These are phyloP conservation scores for Bombardia bombarda DNA, from an alignment of 495 filamentous ascomycete genomes.

Conservation along the genomic window DNA sequence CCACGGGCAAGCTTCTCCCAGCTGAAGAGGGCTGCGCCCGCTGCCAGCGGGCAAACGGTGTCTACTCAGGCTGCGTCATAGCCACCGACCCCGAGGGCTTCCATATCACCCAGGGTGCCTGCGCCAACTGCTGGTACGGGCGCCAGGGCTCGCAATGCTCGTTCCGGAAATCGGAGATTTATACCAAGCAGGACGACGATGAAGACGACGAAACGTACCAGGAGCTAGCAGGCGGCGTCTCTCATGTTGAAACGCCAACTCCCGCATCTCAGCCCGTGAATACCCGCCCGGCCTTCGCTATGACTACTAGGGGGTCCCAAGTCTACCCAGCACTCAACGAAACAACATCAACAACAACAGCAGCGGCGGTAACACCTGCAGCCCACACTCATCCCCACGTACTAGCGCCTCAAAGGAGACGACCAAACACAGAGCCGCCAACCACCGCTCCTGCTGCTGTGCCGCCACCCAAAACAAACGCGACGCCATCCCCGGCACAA, in stretches of 20 bases:
- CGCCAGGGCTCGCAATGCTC: conserved; percentile 11
- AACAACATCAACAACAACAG: background rate
- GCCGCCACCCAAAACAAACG: background rate
- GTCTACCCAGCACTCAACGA: background rate
- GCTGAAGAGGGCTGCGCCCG: conserved; percentile 3
- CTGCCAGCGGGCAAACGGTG: conserved; percentile 3
- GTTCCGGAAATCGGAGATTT: conserved; percentile 1
- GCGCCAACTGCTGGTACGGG: conserved; percentile 19
- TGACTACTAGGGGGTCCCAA: background rate
- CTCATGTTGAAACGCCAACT: no score
- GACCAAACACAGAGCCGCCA: background rate
- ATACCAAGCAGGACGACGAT: background rate
- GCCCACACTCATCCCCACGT: background rate
- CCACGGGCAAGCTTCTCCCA: conserved; percentile 5
- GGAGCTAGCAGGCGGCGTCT: background rate
- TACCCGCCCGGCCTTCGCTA: no score
- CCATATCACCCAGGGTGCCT: conserved; percentile 4
- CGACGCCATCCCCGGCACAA: background rate
- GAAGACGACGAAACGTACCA: background rate
- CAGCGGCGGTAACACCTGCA: background rate
- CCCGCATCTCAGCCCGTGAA: no score
- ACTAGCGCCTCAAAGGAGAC: no score
- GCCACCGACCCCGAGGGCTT: background rate
- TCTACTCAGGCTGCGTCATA: conserved; percentile 9
- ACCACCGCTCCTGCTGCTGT: background rate